Evolutionary conservation across 2,329 filamentous ascomycete species (phyloP).

Genomic region (Neopestalotiopsis sp.): DNA sequence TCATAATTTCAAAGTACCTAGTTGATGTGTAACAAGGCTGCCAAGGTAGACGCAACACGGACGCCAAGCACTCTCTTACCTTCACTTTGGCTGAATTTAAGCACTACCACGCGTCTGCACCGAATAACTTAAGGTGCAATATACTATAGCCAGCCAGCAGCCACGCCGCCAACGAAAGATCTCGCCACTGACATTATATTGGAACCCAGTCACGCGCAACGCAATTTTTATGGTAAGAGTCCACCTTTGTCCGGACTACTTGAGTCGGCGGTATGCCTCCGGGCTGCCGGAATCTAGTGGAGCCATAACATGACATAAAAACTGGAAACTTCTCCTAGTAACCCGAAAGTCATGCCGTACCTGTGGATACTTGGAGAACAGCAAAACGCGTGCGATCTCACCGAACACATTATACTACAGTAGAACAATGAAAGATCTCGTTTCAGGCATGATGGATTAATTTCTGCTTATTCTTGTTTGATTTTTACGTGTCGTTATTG

Average conservation of each 20-base stretch:
- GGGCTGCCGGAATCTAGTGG: conserved; percentile 2
- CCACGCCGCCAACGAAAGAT: not conserved
- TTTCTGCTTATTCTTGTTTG: not conserved
- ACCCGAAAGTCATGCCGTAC: not conserved
- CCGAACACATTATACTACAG: too few species aligned
- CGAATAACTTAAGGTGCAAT: not conserved
- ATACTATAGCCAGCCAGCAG: not conserved
- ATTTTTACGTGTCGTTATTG: not conserved
- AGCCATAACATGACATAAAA: not conserved
- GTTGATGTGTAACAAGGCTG: too few species aligned
- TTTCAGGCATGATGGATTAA: not conserved
- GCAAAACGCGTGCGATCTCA: too few species aligned
- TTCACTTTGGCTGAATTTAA: not conserved
- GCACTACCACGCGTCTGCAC: not conserved
- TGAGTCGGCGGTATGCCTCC: conserved; percentile 4
- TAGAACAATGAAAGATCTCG: not conserved
- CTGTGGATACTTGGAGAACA: not conserved
- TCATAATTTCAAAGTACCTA: too few species aligned
- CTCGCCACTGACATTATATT: not conserved
- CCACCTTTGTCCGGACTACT: conserved; percentile 9
- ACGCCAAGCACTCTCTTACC: too few species aligned
- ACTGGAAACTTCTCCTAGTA: not conserved
- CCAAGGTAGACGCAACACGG: not conserved
- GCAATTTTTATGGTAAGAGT: not conserved
- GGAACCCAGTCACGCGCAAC: not conserved